Evolutionary conservation across 1,139 yeast species (phyloP), one percentile per base, ranked within the genome.

Genomic region (Candida sp.): DNA sequence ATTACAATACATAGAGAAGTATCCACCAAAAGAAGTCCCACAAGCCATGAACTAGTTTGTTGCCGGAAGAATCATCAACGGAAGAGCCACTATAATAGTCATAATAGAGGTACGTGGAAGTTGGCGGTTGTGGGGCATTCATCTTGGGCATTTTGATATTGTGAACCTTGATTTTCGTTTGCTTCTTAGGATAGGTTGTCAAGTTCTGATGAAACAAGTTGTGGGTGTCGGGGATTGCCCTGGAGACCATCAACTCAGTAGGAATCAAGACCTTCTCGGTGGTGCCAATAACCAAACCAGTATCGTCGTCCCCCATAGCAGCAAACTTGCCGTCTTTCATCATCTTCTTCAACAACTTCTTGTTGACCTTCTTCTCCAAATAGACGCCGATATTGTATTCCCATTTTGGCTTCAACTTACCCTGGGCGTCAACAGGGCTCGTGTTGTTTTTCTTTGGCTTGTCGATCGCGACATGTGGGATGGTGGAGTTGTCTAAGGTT

Each of bases 301-400:
- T 40, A 9, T 43, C 17, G n/a, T 40, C 30, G 5, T 41, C 37
- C 7, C 50, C 30, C 17, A 50, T 30, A 34, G 42, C 22, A 9
- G 49, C 49, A 48, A 50, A 50, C 33, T 39, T 45, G 4, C 38
- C 46, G 30, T 38, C 39, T 34, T 47, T 45, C 8, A 26, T 30
- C 5, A 45, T 44, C 25, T 53, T 51, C n/a, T 53, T 53, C 32
- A 53, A 32, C 17, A 51, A 47, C 30, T 53, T 50, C 26, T 52
- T 52, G 39, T 54, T 54, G 22, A 54, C 49, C 28, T 54, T 52
- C 45, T 54, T 53, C 33, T 54, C 58, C 11, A 54, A 44, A 28
- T 51, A 54, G 23, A 54, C 42, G 28, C 58, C 58, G 28, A 54
- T 49, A 44, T 46, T 48, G 32, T 46, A 31, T 35, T 54, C 52